phyloP scores from a whole-genome alignment of 345 rosid species.

The Citrus trifoliata region DNA sequence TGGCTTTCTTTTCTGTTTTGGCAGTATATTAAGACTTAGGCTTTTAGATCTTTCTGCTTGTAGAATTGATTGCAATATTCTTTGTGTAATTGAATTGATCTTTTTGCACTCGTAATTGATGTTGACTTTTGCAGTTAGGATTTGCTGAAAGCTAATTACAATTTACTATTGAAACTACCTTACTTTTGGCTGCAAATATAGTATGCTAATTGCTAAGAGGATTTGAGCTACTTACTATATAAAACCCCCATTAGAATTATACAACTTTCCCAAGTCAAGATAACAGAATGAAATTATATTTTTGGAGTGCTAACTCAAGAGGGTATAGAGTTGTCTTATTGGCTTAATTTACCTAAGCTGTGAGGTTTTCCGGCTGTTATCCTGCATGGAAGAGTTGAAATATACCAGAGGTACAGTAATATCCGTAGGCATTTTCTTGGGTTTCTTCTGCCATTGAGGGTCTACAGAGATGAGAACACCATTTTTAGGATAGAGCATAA shows the following conservation, averaged over 20 bases:
- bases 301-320: not conserved
- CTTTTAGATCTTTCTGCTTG: not conserved
- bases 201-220: not conserved
- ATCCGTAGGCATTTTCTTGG: not conserved
- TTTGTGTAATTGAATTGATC: too few relatives aligned
- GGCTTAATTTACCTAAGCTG: not conserved
- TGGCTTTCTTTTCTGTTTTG: not conserved
- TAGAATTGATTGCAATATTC: not conserved
- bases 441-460: not conserved
- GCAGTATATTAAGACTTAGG: not conserved
- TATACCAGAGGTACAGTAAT: not conserved
- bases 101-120: not conserved
- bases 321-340: not conserved
- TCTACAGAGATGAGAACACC: not conserved
- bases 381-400: not conserved
- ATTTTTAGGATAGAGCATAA: not conserved
- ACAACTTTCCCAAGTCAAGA: not conserved
- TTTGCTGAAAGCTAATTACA: not conserved
- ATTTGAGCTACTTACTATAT: not conserved
- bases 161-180: not conserved
- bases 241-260: not conserved
- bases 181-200: not conserved
- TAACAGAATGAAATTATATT: not conserved
- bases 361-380: not conserved
- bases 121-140: not conserved